phyloP scores from a whole-genome alignment of 192 early-diverging fungal genomes.

The Jimgerdemannia flammicorona region DNA sequence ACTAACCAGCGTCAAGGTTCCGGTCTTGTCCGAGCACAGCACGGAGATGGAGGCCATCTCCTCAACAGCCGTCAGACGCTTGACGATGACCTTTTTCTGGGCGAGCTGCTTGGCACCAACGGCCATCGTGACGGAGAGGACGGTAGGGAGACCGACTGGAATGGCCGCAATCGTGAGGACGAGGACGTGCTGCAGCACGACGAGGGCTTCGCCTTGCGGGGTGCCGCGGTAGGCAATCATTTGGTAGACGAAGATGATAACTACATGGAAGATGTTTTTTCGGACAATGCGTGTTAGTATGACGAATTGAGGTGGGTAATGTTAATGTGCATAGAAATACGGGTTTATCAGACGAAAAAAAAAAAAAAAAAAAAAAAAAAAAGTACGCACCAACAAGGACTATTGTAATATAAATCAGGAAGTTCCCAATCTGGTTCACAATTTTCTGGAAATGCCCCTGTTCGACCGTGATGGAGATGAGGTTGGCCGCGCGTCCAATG shows the following conservation, averaged over 20 bases:
- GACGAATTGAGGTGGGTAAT: slow-evolving; percentile 62
- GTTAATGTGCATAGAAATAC: slow-evolving; percentile 58
- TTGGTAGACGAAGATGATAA: slow-evolving; percentile 62
- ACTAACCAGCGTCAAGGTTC: slow-evolving; percentile 78
- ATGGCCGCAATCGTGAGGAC: slow-evolving; percentile 83
- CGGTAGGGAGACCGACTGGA: slow-evolving; percentile 62
- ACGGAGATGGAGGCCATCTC: slow-evolving; percentile 72
- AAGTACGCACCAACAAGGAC: no score
- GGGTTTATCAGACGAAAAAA: slow-evolving; percentile 18
- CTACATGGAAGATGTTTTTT: slow-evolving; percentile 38
- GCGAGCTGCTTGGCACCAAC: slow-evolving; percentile 77
- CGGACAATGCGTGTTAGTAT: slow-evolving; percentile 35
- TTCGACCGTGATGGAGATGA: slow-evolving; percentile 70
- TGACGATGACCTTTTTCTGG: slow-evolving; percentile 77
- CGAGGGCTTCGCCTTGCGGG: slow-evolving; percentile 50
- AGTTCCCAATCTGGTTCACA: slow-evolving; percentile 72
- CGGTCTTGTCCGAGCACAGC: slow-evolving; percentile 94
- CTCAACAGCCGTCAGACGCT: slow-evolving; percentile 77
- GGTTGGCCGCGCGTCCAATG: slow-evolving; percentile 74
- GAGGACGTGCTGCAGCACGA: slow-evolving; percentile 68
- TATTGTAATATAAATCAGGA: slow-evolving; percentile 59
- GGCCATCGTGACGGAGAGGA: slow-evolving; percentile 74
- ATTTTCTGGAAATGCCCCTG: slow-evolving; percentile 73
- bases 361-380: no score
- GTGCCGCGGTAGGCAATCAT: slow-evolving; percentile 60